Percentiles rank a stretch among this genome's conserved stretches.
These are phyloP conservation scores for Endocarpon pusillum DNA, from an alignment of 495 filamentous ascomycete species.

Conservation along the genomic window DNA sequence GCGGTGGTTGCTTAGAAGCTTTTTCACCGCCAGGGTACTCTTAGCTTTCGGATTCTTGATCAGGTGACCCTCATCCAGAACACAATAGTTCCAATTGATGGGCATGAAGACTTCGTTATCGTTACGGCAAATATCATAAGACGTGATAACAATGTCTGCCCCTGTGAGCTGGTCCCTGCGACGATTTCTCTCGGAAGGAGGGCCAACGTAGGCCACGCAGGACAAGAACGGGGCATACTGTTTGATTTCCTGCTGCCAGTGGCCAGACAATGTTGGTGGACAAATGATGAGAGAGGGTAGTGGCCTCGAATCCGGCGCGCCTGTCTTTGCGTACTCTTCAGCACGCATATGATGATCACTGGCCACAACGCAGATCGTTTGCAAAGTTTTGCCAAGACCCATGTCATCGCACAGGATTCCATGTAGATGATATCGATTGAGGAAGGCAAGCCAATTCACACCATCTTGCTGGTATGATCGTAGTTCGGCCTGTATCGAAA, in stretches of 20 bases:
- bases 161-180: slow-evolving; percentile 47
- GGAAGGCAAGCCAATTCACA: slow-evolving; percentile 96
- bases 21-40: slow-evolving; percentile 79
- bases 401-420: slow-evolving; percentile 98
- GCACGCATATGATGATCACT: slow-evolving; percentile 89
- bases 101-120: slow-evolving; percentile 71
- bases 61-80: slow-evolving; percentile 91
- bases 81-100: slow-evolving; percentile 90
- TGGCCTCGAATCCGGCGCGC: slow-evolving; percentile 53
- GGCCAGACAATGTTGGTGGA: slow-evolving; percentile 90
- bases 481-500: slow-evolving; percentile 89
- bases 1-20: slow-evolving; percentile 74
- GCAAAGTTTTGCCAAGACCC: slow-evolving; percentile 94
- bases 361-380: slow-evolving; percentile 94
- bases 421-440: slow-evolving; percentile 93
- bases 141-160: slow-evolving; percentile 88
- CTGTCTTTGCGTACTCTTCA: slow-evolving; percentile 71
- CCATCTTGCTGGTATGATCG: slow-evolving; percentile 96
- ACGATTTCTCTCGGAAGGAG: slow-evolving; percentile 57
- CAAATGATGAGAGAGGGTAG: slow-evolving; percentile 90
- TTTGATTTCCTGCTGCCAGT: slow-evolving; percentile 96
- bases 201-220: slow-evolving; percentile 77
- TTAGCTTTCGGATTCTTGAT: slow-evolving; percentile 98
- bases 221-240: slow-evolving; percentile 87
- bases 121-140: slow-evolving; percentile 92